Evolutionary conservation across 495 filamentous ascomycete species (phyloP), one percentile per base, ranked within the genome.

Genomic region (Aspergillus cavernicola): DNA sequence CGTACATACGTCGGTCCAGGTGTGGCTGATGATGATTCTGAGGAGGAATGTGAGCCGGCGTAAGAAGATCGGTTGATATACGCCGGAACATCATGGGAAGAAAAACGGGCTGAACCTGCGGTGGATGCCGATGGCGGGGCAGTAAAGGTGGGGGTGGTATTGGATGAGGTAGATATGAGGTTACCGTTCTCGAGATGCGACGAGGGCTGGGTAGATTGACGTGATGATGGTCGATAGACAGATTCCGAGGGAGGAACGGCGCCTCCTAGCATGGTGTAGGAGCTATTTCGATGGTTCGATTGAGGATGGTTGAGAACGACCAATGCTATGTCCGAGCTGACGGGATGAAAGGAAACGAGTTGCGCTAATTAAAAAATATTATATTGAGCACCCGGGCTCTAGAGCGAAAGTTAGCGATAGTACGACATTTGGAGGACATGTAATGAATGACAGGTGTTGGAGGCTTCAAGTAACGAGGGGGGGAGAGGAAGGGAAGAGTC

Each of bases 211-310:
- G 55, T 18, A 19, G 57, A 41, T 43, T 57, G 52, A 35, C 43
- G 64, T 42, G 58, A 56, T 20, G 62, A 62, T 19, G 69, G 54
- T 39, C 63, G 68, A 67, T 72, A 74, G 26, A 62, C 61, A 15
- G 68, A 57, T 60, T 79, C 69, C 50, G 68, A 65, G 19, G 64
- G 41, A 61, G 73, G 68, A 55, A 69, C 56, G 55, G 70, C 62
- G 60, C 69, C 72, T 68, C 73, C 77, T 53, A 80, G 69, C 78
- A 81, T 82, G 62, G 65, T 74, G 68, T 66, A 65, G 58, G 65
- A 56, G 59, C 66, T 64, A 55, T 71, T 64, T 63, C 62, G 55
- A 60, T 68, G 66, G 63, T 79, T 64, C 63, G 70, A 67, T 63
- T 66, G 72, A 65, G 75, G 66, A 51, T 73, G 70, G 63, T 79